These are phyloP conservation scores for Arabis hirsuta DNA, from an alignment of 345 rosid genomes.

Conservation along the genomic window DNA sequence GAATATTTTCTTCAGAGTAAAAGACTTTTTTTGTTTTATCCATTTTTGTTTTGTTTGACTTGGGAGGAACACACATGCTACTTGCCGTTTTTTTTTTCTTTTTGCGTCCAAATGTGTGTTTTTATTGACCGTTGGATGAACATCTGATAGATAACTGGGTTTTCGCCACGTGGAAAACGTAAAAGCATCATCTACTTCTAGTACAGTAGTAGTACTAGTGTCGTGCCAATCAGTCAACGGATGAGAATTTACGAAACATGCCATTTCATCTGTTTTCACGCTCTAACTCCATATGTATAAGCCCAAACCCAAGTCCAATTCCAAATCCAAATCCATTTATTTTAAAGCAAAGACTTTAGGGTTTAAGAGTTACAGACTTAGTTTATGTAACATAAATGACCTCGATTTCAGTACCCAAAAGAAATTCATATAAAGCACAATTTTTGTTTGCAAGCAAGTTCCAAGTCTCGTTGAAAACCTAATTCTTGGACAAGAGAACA, in stretches of 20 bases:
- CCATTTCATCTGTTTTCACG: not conserved
- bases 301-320: not conserved
- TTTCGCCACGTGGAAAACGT: conserved; percentile 2
- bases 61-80: not conserved
- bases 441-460: too few relatives aligned
- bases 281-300: not conserved
- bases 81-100: conserved; percentile 3
- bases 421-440: too few relatives aligned
- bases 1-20: not conserved
- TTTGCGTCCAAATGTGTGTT: not conserved
- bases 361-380: too few relatives aligned
- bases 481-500: not conserved
- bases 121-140: conserved; percentile 7
- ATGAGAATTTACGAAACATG: conserved; percentile 4
- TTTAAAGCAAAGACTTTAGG: not conserved
- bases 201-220: too few relatives aligned
- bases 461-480: too few relatives aligned
- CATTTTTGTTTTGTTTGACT: not conserved
- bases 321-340: not conserved
- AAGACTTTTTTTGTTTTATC: not conserved
- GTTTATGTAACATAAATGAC: too few relatives aligned
- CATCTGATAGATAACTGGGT: not conserved
- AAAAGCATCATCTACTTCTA: too few relatives aligned
- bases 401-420: too few relatives aligned
- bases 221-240: conserved; percentile 8